A percentile compares a stretch with the other conserved stretches of the same genome.
These are phyloP conservation scores for Phytophthora chlamydospora DNA, from an alignment of 352 stramenopile genomes.

Conservation along the genomic window DNA sequence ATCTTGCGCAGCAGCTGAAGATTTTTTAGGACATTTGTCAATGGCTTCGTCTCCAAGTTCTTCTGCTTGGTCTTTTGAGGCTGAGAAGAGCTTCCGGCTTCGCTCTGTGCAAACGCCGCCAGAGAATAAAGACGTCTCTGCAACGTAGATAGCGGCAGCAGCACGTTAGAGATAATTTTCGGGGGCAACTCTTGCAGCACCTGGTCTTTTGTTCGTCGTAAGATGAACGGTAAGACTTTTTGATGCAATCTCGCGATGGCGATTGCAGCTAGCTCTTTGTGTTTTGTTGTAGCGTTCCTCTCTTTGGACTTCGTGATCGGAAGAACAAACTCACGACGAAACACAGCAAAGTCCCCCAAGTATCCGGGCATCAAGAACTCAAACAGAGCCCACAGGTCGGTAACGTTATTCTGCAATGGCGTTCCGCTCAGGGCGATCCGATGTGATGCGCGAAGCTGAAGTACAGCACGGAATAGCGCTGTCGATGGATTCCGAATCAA, in stretches of 20 bases:
- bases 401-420: slow-evolving; percentile 97
- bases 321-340: slow-evolving; percentile 66
- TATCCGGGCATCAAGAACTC: slow-evolving; percentile 98
- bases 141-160: slow-evolving; percentile 85
- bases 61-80: not conserved
- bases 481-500: slow-evolving; percentile 96
- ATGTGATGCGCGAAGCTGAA: slow-evolving; percentile 81
- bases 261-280: slow-evolving; percentile 79
- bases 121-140: slow-evolving; percentile 89
- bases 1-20: slow-evolving; percentile 91
- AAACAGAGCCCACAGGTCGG: slow-evolving; percentile 97
- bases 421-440: slow-evolving; percentile 96
- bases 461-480: slow-evolving; percentile 84
- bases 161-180: slow-evolving; percentile 97
- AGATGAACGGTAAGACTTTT: slow-evolving; percentile 97
- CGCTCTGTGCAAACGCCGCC: slow-evolving; percentile 32
- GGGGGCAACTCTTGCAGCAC: slow-evolving; percentile 96
- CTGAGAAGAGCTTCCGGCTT: slow-evolving; percentile 12
- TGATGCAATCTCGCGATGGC: slow-evolving; percentile 95
- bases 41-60: slow-evolving; percentile 14
- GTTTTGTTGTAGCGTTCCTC: slow-evolving; percentile 66
- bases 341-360: slow-evolving; percentile 86
- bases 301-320: slow-evolving; percentile 68
- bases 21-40: slow-evolving; percentile 58
- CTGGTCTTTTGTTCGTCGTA: slow-evolving; percentile 96